Conservation (phyloP, 2,329 filamentous ascomycete species). For the Fusarium liriodendri region DNA sequence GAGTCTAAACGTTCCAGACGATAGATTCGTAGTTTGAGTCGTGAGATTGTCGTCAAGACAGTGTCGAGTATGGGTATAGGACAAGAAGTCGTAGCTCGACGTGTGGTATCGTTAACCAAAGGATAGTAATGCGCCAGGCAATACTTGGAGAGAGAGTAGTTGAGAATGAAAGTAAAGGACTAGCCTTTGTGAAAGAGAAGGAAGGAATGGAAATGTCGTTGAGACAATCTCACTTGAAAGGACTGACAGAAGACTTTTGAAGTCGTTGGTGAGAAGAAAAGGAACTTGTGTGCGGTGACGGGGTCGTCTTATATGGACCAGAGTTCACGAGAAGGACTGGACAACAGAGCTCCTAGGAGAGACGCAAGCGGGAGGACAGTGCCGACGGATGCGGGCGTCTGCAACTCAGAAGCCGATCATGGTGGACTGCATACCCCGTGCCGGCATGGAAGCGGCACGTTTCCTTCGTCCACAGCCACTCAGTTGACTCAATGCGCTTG, state of each 20-base stretch:
- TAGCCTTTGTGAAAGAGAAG: slow-evolving; percentile 41
- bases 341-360: slow-evolving; percentile 14
- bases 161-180: slow-evolving; percentile 39
- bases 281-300: slow-evolving; percentile 20
- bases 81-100: slow-evolving; percentile 35
- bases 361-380: slow-evolving; percentile 25
- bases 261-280: slow-evolving; percentile 37
- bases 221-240: slow-evolving; percentile 45
- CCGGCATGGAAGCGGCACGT: slow-evolving; percentile 47
- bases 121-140: slow-evolving; percentile 44
- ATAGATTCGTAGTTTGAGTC: slow-evolving; percentile 32
- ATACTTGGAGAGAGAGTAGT: slow-evolving; percentile 33
- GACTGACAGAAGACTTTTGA: slow-evolving; percentile 44
- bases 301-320: slow-evolving; percentile 41
- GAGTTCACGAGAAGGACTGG: slow-evolving; percentile 33
- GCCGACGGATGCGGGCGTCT: slow-evolving; percentile 37
- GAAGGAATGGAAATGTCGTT: slow-evolving; percentile 45
- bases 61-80: slow-evolving; percentile 42
- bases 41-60: slow-evolving; percentile 45
- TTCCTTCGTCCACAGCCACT: slow-evolving; percentile 37
- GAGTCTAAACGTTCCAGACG: slow-evolving; percentile 49
- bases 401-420: slow-evolving; percentile 27
- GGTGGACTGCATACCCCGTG: slow-evolving; percentile 26
- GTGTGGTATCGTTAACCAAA: slow-evolving; percentile 33
- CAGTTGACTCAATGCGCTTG: slow-evolving; percentile 30